These are phyloP conservation scores for Chlamydomonas schloesseri DNA, from an alignment of 139 green algal genomes.

Conservation along the genomic window DNA sequence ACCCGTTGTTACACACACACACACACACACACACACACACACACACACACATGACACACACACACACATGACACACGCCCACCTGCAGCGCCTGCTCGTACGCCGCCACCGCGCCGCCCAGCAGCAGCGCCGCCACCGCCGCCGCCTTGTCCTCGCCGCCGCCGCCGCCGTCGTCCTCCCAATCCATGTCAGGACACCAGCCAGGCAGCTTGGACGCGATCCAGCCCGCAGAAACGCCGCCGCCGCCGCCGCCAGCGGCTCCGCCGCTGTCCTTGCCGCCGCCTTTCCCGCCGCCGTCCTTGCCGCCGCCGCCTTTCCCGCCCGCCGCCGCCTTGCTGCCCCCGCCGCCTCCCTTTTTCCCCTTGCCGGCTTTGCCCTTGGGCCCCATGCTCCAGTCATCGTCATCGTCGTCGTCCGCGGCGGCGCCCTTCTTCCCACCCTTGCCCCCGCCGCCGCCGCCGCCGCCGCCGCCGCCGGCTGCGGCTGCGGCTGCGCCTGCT, in stretches of 20 bases:
- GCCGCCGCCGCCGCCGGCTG: background rate
- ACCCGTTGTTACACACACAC: too few relatives aligned
- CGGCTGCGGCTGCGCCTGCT: background rate
- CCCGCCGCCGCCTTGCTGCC: slow-evolving; percentile 40
- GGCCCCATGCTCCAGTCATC: slow-evolving; percentile 45
- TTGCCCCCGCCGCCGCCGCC: slow-evolving; percentile 13
- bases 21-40: too few relatives aligned
- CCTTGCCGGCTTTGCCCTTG: background rate
- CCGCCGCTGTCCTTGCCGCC: slow-evolving; percentile 28
- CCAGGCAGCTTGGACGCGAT: slow-evolving; percentile 62
- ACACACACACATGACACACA: too few relatives aligned
- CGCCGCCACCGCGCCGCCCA: slow-evolving; percentile 65
- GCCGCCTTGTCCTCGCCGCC: slow-evolving; percentile 37
- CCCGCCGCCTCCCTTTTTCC: slow-evolving; percentile 4
- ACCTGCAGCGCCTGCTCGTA: slow-evolving; percentile 71
- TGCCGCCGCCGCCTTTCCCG: slow-evolving; percentile 49
- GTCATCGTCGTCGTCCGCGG: slow-evolving; percentile 26
- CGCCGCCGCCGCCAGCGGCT: slow-evolving; percentile 4
- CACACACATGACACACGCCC: background rate
- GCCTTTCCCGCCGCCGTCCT: slow-evolving; percentile 18
- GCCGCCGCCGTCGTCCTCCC: slow-evolving; percentile 53
- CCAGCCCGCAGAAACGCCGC: slow-evolving; percentile 42
- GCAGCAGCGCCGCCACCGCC: slow-evolving; percentile 56
- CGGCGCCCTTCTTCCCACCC: background rate
- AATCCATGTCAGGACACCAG: slow-evolving; percentile 66